Base-by-base conservation (phyloP, 257 asterid species). In the Plantago major region DNA sequence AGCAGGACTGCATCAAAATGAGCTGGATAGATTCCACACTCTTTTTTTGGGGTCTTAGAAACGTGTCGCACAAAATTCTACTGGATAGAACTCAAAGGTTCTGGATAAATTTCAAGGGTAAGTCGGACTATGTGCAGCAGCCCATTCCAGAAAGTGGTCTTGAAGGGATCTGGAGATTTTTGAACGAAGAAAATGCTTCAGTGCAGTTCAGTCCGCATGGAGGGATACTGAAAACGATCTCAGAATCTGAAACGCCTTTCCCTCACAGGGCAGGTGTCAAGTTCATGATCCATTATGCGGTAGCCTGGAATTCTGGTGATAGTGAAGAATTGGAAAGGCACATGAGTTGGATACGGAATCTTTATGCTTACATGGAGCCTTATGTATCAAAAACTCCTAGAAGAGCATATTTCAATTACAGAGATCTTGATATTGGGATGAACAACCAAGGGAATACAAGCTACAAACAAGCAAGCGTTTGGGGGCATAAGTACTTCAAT, bases 21-120 rank as follows among this genome's bases (percentile, higher is more conserved):
- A 60, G 68, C 7, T 71, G 76, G 76, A 42, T 60, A 7, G 55
- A 71, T 10, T 65, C 76, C 1, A 7, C 7, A 26, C 55, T 66
- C 7, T 65, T 12, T 45, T 71, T 65, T 11, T 8, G 30, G n/a
- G 4, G 63, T 5, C 3, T 11, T 2, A 30, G 11, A 26, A 19
- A 19, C 16, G 15, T n/a, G 10, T 9, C 63, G 15, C 49, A n/a
- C 9, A 28, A 58, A 0, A 6, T 58, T 17, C 6, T 58, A 47
- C 8, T 58, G 28, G 18, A 16, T 16, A 58, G 18, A 13, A 58
- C 16, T 1, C 16, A 16, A n/a, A 12, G 11, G 11, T 7, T 1
- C 14, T 0, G 6, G 11, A 2, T 9, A 8, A 46, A 51, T 22
- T 51, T 18, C 8, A 51, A 51, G 18, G 57, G 48, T 12, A 71